A percentile compares a stretch with the other conserved stretches of the same genome.
phyloP scores from a whole-genome alignment of 257 asterid species.

The Solanum pennellii region DNA sequence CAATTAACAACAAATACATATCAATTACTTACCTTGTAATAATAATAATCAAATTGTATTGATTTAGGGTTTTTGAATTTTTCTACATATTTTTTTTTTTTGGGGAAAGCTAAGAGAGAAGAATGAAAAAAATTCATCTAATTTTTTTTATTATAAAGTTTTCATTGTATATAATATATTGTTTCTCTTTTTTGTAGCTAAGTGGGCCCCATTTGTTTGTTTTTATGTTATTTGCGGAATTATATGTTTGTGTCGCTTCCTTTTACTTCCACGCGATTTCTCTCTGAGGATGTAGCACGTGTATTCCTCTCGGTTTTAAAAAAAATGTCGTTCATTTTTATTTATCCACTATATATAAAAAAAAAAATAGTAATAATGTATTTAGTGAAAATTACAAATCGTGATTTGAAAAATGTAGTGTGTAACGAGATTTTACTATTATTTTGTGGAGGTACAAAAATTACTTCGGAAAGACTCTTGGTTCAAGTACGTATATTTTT shows the following conservation, averaged over 20 bases:
- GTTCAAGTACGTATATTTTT: too few relatives aligned
- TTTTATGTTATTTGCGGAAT: not conserved
- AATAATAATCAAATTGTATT: not conserved
- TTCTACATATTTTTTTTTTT: not conserved
- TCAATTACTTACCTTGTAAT: not conserved
- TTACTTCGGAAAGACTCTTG: not conserved
- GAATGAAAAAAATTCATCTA: not conserved
- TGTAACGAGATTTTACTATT: too few relatives aligned
- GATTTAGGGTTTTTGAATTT: not conserved
- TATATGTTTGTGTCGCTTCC: not conserved
- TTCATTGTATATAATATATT: not conserved
- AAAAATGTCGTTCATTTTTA: too few relatives aligned
- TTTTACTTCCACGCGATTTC: not conserved
- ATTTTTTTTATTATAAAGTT: not conserved
- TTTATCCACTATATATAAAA: too few relatives aligned
- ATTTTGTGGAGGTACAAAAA: too few relatives aligned
- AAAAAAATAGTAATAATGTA: too few relatives aligned
- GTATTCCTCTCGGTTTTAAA: not conserved
- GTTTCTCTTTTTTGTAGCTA: not conserved
- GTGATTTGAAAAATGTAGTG: not conserved
- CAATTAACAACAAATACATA: not conserved
- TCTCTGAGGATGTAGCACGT: not conserved
- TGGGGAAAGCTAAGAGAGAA: not conserved
- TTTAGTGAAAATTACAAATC: not conserved
- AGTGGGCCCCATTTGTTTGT: not conserved